Base-by-base conservation (phyloP, 352 stramenopile genomes). In the Globisporangium nodosum region DNA sequence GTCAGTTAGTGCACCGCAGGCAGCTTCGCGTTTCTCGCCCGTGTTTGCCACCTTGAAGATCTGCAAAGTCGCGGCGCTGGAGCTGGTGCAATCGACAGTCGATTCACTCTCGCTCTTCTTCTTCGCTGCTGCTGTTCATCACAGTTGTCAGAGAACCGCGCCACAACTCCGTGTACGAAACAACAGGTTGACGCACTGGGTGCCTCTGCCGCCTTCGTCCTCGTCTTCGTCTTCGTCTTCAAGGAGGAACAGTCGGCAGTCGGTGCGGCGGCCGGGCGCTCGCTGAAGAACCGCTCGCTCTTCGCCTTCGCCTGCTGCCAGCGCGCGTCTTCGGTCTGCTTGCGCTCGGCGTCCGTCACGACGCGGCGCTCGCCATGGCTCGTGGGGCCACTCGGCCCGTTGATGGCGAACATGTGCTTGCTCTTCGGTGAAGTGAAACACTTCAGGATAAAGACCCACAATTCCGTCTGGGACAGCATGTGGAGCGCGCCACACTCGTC, bases 321-420 rank as follows among this genome's bases (percentile, higher is more conserved):
- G 49, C 33, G 71, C 59, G 58, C 64, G 40, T 31, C 74, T 50
- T 52, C 63, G 39, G 33, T 71, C 52, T 45, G 63, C 67, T 54
- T 70, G 58, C 20, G 56, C 62, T 63, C 57, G 45, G 42, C 52
- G 8, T 52, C 65, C 40, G 58, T 85, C 54, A 64, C 73, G 16
- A 76, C 58, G 43, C 70, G 65, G 9, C 80, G 74, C 64, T 92
- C 84, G 52, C 80, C 50, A 18, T 78, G 73, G 40, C 56, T 68
- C 31, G 78, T 89, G 20, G 84, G 84, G 0, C 84, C 80, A 18
- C 76, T 88, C 7, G 81, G 81, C 0, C 84, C 81, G 64, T 92
- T 94, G 42, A 92, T 81, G 24, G 70, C 64, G 60, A 92, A 92
- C 84, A 92, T 94, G 47, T 7, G 5, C 33, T 53, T 55, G 47